These are phyloP conservation scores for Leucocoprinus leucothites DNA, from an alignment of 768 basidiomycete species.

Conservation along the genomic window DNA sequence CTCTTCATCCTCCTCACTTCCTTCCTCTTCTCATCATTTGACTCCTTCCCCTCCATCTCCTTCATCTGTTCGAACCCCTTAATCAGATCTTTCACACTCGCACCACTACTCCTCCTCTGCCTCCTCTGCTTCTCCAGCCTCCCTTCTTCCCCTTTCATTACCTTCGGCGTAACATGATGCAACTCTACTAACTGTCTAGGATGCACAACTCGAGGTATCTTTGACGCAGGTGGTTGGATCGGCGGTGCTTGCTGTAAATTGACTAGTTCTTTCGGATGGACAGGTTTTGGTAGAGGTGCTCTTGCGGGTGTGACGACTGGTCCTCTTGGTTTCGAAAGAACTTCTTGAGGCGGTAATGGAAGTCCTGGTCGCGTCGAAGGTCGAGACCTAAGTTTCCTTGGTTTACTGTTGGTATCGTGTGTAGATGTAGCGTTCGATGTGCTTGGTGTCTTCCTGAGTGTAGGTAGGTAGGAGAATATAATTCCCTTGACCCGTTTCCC, in stretches of 20 bases:
- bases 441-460: constrained; percentile 34
- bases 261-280: constrained; percentile 65
- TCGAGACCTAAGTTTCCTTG: constrained; percentile 13
- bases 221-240: constrained; percentile 31
- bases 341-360: constrained; percentile 52
- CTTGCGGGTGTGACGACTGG: constrained; percentile 61
- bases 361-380: constrained; percentile 36
- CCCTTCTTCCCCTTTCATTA: constrained; percentile 14
- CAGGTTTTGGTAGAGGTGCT: constrained; percentile 39
- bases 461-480: constrained; percentile 60
- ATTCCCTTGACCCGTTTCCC: constrained; percentile 55
- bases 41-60: constrained; percentile 25
- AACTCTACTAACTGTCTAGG: constrained; percentile 55
- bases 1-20: constrained; percentile 18
- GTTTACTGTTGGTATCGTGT: too few species aligned
- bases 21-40: constrained; percentile 30
- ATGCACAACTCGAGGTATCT: constrained; percentile 39
- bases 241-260: constrained; percentile 54
- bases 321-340: constrained; percentile 46
- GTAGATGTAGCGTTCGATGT: constrained; percentile 19
- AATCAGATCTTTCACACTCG: constrained; percentile 73
- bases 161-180: constrained; percentile 37
- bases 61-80: constrained; percentile 53
- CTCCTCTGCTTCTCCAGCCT: constrained; percentile 30
- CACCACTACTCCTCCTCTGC: constrained; percentile 59